These are phyloP conservation scores for Lactarius deliciosus DNA, from an alignment of 768 basidiomycete genomes.

Conservation along the genomic window DNA sequence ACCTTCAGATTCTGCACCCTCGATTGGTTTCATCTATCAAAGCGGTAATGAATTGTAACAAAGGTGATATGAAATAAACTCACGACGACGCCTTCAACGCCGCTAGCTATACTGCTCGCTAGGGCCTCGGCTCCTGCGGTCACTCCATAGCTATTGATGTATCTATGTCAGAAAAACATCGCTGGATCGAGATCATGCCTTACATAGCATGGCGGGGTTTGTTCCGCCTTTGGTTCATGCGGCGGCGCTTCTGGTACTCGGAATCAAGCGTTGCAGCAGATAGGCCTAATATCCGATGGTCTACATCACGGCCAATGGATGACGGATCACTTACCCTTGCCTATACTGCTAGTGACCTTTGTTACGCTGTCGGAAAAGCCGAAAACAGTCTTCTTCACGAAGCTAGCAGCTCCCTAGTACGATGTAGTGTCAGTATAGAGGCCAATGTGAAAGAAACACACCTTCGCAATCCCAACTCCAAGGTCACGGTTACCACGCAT, in stretches of 20 bases:
- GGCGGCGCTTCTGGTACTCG: constrained; percentile 88
- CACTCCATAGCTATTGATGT: constrained; percentile 76
- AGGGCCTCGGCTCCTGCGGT: constrained; percentile 92
- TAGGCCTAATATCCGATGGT: constrained; percentile 54
- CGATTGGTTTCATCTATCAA: constrained; percentile 87
- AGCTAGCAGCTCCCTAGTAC: constrained; percentile 88
- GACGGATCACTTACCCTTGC: constrained; percentile 66
- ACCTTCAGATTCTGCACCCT: constrained; percentile 93
- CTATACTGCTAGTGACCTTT: constrained; percentile 97
- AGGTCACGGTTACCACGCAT: constrained; percentile 95
- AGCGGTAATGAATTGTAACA: not conserved
- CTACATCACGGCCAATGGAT: not conserved
- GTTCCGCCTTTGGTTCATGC: constrained; percentile 89
- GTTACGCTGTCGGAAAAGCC: constrained; percentile 94
- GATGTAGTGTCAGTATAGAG: not conserved
- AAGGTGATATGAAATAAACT: constrained; percentile 31
- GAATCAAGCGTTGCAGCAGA: constrained; percentile 97
- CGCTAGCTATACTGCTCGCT: constrained; percentile 91
- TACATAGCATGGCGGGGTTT: constrained; percentile 95
- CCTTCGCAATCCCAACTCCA: constrained; percentile 93
- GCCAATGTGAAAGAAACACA: constrained; percentile 34
- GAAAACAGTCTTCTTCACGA: constrained; percentile 98
- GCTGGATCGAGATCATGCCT: constrained; percentile 30
- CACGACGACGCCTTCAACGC: constrained; percentile 93
- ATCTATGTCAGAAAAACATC: constrained; percentile 9